Evolutionary conservation across 306 rosid species (phyloP), one percentile per base, ranked within the genome.

Genomic region (Nissolia schottii): DNA sequence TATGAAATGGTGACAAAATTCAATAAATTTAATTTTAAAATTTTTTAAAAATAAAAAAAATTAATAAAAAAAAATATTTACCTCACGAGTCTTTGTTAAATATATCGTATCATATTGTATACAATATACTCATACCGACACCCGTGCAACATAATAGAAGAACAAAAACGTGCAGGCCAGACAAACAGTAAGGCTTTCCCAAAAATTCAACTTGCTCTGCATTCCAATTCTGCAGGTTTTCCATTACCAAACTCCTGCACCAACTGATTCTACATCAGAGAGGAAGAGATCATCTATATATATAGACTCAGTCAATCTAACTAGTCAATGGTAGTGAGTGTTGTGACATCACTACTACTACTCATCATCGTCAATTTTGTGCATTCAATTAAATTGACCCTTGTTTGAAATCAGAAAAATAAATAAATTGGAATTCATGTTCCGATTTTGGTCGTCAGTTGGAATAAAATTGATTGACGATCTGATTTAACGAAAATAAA

Each of bases 161-260:
- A 35, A 38, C 41, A 8, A 13, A 51, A 34, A 38, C 24, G 16
- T 50, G 5, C 6, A 0, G 38, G 50, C 23, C 24, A n/a, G n/a
- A n/a, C n/a, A n/a, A 53, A 69, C 29, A 34, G 49, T 46, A 14
- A 66, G 72, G 16, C 16, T n/a, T 69, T 20, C 58, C 24, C 41
- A 43, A 45, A 43, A 45, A 65, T 28, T 3, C 57, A 27, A 53
- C 22, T 34, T 18, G 19, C 50, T 11, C 7, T 37, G 13, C 20
- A 32, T 32, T 43, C 46, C 46, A 12, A 5, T 37, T 38, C 68
- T 38, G 51, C 68, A 38, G 46, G 68, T 49, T 31, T n/a, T 48
- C 43, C 48, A 49, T 67, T 67, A 48, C 60, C 73, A 67, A 31
- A 29, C 58, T 66, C 14, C 58, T 66, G 58, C 73, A 67, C 6